Conservation (phyloP, 2,329 filamentous ascomycete species). For the Neurospora sp. region DNA sequence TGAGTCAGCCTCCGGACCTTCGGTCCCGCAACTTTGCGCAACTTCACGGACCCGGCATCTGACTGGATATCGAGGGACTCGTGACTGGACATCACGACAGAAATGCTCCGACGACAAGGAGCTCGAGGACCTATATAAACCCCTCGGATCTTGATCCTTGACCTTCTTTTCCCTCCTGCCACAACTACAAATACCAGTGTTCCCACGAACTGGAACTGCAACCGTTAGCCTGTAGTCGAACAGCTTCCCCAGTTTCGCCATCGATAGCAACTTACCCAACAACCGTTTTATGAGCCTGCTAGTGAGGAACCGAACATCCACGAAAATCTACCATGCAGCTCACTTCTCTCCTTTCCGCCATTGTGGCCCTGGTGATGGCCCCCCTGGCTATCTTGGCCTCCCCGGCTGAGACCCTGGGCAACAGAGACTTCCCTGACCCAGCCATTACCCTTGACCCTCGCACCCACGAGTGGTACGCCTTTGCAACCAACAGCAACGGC, state of each 20-base stretch:
- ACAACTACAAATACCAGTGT: not conserved
- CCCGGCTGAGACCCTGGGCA: constrained; percentile 1
- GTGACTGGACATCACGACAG: not conserved
- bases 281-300: not conserved
- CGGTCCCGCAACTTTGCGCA: not conserved
- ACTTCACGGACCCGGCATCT: not conserved
- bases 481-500: constrained; percentile 33
- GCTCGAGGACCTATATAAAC: not conserved
- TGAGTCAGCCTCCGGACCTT: not conserved
- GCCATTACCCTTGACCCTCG: constrained; percentile 28
- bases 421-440: constrained; percentile 35
- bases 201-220: not conserved
- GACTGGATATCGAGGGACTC: not conserved
- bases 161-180: not conserved
- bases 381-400: not conserved
- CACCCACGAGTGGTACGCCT: constrained; percentile 38
- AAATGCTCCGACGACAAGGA: not conserved
- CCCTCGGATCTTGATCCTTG: not conserved
- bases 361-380: not conserved
- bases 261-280: not conserved
- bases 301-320: not conserved
- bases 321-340: not conserved
- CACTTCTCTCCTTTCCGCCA: not conserved
- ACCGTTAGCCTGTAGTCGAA: not conserved
- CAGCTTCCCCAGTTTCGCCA: not conserved